These are phyloP conservation scores for Tetrahymena elliotti DNA, from an alignment of 73 alveolate species.

Conservation along the genomic window DNA sequence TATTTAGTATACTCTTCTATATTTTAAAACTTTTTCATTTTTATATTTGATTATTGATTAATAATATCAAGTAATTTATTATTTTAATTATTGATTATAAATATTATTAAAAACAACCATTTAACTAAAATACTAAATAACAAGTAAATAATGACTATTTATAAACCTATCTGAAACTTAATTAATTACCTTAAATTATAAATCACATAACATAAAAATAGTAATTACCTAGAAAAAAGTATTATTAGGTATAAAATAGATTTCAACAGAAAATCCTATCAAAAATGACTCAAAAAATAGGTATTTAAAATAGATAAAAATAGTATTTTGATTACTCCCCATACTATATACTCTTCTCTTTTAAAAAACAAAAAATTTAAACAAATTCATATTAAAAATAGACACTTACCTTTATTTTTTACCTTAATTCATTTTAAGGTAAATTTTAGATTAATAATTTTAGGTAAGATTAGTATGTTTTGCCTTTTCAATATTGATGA, in stretches of 20 bases:
- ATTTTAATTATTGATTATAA: too few relatives aligned
- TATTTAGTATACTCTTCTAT: not conserved
- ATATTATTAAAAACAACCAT: too few relatives aligned
- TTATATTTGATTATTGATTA: not conserved
- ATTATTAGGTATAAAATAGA: not conserved
- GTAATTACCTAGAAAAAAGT: not conserved
- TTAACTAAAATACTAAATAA: too few relatives aligned
- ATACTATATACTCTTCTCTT: too few relatives aligned
- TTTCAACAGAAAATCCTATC: not conserved
- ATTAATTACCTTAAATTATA: not conserved
- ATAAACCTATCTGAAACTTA: not conserved
- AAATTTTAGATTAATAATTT: too few relatives aligned
- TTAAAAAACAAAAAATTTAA: too few relatives aligned
- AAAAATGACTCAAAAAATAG: not conserved
- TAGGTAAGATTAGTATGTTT: too few relatives aligned
- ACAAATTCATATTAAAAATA: too few relatives aligned
- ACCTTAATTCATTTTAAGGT: not conserved
- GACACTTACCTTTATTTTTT: not conserved
- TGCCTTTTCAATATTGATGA: too few relatives aligned
- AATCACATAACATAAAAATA: not conserved
- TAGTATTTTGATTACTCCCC: too few relatives aligned
- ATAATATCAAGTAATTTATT: not conserved
- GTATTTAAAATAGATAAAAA: too few relatives aligned
- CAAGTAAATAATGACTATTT: not conserved
- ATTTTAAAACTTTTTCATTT: not conserved